These are phyloP conservation scores for Chalciporus piperatus DNA, from an alignment of 768 basidiomycete genomes.

Conservation along the genomic window DNA sequence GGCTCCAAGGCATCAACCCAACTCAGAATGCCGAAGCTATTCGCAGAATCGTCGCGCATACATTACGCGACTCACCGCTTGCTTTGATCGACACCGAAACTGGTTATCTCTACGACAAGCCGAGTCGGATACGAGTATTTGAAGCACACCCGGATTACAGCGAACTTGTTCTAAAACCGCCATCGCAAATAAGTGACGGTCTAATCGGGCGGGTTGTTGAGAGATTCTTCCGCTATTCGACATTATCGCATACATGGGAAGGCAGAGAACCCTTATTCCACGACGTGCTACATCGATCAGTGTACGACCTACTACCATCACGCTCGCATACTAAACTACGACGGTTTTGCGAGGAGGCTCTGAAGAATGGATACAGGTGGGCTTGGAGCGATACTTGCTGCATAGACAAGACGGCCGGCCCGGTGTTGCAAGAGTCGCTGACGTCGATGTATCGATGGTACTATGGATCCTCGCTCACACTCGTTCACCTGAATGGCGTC, in stretches of 20 bases:
- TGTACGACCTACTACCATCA: conserved; percentile 3
- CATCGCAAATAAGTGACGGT: background rate
- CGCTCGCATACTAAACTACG: conserved; percentile 5
- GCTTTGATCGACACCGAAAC: conserved; percentile 15
- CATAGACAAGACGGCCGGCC: conserved; percentile 21
- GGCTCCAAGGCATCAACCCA: conserved; percentile 6
- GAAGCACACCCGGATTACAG: conserved; percentile 12
- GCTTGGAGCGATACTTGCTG: conserved; percentile 28
- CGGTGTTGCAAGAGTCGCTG: conserved; percentile 15
- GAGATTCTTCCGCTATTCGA: conserved; percentile 17
- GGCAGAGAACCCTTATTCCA: conserved; percentile 7
- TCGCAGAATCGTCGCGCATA: background rate
- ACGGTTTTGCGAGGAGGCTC: conserved; percentile 11
- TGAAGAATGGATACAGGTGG: conserved; percentile 13
- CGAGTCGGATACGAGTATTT: conserved; percentile 8
- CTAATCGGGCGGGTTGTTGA: background rate
- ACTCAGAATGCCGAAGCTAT: background rate
- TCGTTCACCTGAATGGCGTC: conserved; percentile 22
- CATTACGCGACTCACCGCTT: conserved; percentile 6
- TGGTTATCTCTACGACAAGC: conserved; percentile 12
- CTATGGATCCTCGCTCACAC: conserved; percentile 19
- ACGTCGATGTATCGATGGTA: conserved; percentile 29
- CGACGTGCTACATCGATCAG: background rate
- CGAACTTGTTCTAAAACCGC: conserved; percentile 8
- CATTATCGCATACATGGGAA: conserved; percentile 24